Base-by-base conservation (phyloP, 495 filamentous ascomycete genomes). In the Aspergillus leporis region DNA sequence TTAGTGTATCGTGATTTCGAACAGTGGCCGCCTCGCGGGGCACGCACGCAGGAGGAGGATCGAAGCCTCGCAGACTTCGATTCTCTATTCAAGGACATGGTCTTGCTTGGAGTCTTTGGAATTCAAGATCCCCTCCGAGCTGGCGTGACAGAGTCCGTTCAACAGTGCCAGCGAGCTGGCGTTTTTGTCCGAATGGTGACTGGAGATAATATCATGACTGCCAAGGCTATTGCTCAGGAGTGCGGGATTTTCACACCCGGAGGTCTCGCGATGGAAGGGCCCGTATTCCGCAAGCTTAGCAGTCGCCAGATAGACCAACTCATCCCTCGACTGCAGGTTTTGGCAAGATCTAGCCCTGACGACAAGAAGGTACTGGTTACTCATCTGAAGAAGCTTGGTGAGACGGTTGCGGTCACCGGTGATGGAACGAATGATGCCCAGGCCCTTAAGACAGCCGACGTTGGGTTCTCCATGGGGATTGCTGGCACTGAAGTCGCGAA, bases 361-460 rank as follows among this genome's bases (percentile, higher is more conserved):
- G 91, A 96, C 66, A 96, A 96, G 72, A 82, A 88, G 54, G 86
- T 86, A 25, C 80, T 96, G 34, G 92, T 96, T 25, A 85, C 84
- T 60, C 81, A 85, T 36, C 81, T 96, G 32, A 94, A 92, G 73
- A 89, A 89, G 57, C 77, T 93, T 25, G 90, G 90, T 13, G 92
- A 96, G 70, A 96, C 90, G 16, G 93, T 96, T 51, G 92, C 93
- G 41, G 93, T 97, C 18, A 97, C 92, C 60, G 92, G 92, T 56
- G 92, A 97, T 70, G 92, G 92, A 28, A 95, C 91, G 52, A 97
- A 97, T 60, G 92, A 97, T 74, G 92, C 89, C 1, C 91, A 91
- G 47, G 92, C 92, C 38, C 74, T 97, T 38, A 93, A 91, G 72
- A 87, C 85, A 54, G 92, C 92, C 23, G 90, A 96, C 74, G 90